Percentiles rank a stretch among this genome's conserved stretches.
phyloP scores from a whole-genome alignment of 768 basidiomycete species.

The Pleurotus pulmonarius region DNA sequence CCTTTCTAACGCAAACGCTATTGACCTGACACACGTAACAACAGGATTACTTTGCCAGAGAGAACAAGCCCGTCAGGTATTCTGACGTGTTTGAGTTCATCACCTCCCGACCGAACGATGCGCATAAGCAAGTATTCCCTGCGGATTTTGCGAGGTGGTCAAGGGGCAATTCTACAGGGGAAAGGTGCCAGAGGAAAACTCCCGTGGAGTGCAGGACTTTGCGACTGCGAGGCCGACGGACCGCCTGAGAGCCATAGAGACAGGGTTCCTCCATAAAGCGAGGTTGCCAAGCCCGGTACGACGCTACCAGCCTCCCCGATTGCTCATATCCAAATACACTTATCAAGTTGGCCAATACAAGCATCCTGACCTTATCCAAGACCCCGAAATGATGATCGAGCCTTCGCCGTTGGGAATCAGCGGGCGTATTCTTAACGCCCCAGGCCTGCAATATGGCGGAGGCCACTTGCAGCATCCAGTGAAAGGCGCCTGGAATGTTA shows the following conservation, averaged over 20 bases:
- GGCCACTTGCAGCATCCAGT: slow-evolving; percentile 16
- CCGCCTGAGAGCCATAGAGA: slow-evolving; percentile 35
- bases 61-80: slow-evolving; percentile 19
- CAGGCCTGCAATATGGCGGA: slow-evolving; percentile 11
- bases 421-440: slow-evolving; percentile 15
- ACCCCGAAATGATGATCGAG: slow-evolving; percentile 13
- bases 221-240: slow-evolving; percentile 41
- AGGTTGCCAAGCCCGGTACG: no score
- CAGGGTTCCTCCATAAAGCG: slow-evolving; percentile 15
- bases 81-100: slow-evolving; percentile 34
- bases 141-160: slow-evolving; percentile 42
- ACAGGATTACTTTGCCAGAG: slow-evolving; percentile 37
- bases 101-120: slow-evolving; percentile 20
- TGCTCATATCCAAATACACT: no score
- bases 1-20: no score
- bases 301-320: no score
- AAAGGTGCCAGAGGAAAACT: slow-evolving; percentile 33
- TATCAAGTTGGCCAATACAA: slow-evolving; percentile 10
- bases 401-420: slow-evolving; percentile 6
- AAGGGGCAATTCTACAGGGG: slow-evolving; percentile 47
- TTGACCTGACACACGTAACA: background rate
- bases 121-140: slow-evolving; percentile 38
- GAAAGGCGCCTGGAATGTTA: slow-evolving; percentile 25
- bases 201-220: slow-evolving; percentile 40
- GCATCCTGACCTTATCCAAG: slow-evolving; percentile 9